Evolutionary conservation across 164 flowering plant genomes (phyloP).

Genomic region (Annona cherimola): DNA sequence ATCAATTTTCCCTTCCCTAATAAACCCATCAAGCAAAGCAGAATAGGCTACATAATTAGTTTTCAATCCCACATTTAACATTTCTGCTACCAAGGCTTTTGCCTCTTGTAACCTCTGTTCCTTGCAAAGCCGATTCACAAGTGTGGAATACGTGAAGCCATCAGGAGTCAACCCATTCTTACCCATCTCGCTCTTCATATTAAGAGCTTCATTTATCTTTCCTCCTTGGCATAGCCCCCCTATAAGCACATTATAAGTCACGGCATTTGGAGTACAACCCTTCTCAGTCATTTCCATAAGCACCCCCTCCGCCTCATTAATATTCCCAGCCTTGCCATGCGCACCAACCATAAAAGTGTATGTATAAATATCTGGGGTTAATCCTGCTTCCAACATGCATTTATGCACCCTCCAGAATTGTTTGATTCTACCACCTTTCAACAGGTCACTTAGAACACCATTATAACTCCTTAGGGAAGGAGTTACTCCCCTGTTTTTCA

Average conservation of each 20-base stretch:
- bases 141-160: constrained; percentile 36
- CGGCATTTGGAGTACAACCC: constrained; percentile 49
- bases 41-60: constrained; percentile 32
- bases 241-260: constrained; percentile 56
- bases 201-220: constrained; percentile 48
- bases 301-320: constrained; percentile 36
- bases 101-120: constrained; percentile 36
- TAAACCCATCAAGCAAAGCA: constrained; percentile 52
- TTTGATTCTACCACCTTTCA: constrained; percentile 39
- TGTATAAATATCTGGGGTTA: constrained; percentile 58
- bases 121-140: constrained; percentile 48
- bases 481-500: constrained; percentile 21
- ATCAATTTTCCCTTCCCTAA: constrained; percentile 43
- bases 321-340: constrained; percentile 46
- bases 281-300: constrained; percentile 58
- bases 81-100: constrained; percentile 32
- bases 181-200: constrained; percentile 43
- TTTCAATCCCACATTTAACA: constrained; percentile 36
- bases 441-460: constrained; percentile 53
- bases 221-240: constrained; percentile 57
- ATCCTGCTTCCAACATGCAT: constrained; percentile 35
- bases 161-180: constrained; percentile 50
- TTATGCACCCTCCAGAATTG: constrained; percentile 67
- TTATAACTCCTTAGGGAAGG: constrained; percentile 53
- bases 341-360: constrained; percentile 52